Conservation (phyloP, 2,329 filamentous ascomycete genomes). For the Hypoxylon sp. region DNA sequence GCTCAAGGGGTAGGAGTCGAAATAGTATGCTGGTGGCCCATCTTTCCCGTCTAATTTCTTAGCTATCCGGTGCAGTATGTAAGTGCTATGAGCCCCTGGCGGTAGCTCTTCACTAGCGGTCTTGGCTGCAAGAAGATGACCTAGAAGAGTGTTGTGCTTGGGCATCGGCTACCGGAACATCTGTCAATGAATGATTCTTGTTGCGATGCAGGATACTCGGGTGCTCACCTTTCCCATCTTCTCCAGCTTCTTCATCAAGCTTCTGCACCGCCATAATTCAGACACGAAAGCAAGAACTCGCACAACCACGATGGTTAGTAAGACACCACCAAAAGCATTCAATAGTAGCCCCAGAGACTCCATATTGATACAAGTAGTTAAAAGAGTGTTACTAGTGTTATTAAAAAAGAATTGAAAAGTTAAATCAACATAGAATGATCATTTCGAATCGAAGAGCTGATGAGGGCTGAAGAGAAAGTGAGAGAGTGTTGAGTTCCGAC, state of each 20-base stretch:
- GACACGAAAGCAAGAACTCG: constrained; percentile 42
- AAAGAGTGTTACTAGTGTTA: background rate
- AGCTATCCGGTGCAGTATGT: constrained; percentile 47
- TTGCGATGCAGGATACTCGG: background rate
- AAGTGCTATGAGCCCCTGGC: constrained; percentile 48
- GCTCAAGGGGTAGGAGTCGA: constrained; percentile 53
- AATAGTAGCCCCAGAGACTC: constrained; percentile 34
- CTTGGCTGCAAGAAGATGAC: constrained; percentile 54
- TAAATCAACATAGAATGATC: background rate
- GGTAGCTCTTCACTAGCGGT: constrained; percentile 50
- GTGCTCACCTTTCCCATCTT: constrained; percentile 49
- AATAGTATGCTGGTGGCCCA: constrained; percentile 51
- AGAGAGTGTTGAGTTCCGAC: background rate
- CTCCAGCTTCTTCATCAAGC: constrained; percentile 41
- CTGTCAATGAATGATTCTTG: constrained; percentile 2
- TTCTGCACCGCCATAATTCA: constrained; percentile 44
- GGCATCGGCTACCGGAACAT: constrained; percentile 50
- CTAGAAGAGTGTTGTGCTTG: constrained; percentile 50
- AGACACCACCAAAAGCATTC: constrained; percentile 46
- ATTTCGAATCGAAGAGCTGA: background rate
- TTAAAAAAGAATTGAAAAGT: background rate
- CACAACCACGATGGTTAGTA: constrained; percentile 35
- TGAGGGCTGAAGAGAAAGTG: background rate
- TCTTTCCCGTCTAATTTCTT: constrained; percentile 42
- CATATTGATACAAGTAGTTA: constrained; percentile 30